Base-by-base conservation (phyloP, 371 early-diverging fungal species). In the Mucor plumbeus region DNA sequence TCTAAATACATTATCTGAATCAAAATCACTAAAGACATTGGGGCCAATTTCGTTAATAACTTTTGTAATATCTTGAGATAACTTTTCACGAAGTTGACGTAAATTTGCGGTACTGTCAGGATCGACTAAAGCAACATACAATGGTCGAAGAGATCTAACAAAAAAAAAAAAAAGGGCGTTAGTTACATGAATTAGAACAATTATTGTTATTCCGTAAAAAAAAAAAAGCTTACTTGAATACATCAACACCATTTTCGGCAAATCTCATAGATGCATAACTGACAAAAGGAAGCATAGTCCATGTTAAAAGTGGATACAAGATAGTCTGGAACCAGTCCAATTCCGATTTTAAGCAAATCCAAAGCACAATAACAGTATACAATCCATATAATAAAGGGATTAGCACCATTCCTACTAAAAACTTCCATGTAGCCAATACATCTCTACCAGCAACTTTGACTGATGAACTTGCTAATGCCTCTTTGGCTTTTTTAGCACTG, bases 371-470 rank as follows among this genome's bases (percentile, higher is more conserved):
- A 34, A 89, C 65, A 5, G 90, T 81, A 67, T 96, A 96, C 5
- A 90, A 75, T 4, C 87, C 80, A 65, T 93, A 95, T 11, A 95
- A 73, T 5, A 86, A 65, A 8, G 98, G 97, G 53, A 92, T 81
- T 26, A 95, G 74, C 1, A 88, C 92, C 47, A 96, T 72, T 5
- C 92, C 92, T 11, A 93, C 91, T n/a, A 96, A 76, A 7, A 97
- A 82, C 70, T 98, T 98, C 99, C 99, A 98, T 14, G 98, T 97
- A 0, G 96, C 95, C 10, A 98, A 76, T 8, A 99, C 98, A 75
- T 99, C 99, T 47, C 91, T 87, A 17, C 95, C 99, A 35, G 86
- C 86, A 67, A 98, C 88, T 73, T 99, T 99, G 61, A 99, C 98
- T 31, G 90, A 89, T 8, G 97, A 97, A 15, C 86, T 90, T 0